A percentile compares a stretch with the other conserved stretches of the same genome.
phyloP scores from a whole-genome alignment of 2,329 filamentous ascomycete species.

The Colletotrichum graminicola region DNA sequence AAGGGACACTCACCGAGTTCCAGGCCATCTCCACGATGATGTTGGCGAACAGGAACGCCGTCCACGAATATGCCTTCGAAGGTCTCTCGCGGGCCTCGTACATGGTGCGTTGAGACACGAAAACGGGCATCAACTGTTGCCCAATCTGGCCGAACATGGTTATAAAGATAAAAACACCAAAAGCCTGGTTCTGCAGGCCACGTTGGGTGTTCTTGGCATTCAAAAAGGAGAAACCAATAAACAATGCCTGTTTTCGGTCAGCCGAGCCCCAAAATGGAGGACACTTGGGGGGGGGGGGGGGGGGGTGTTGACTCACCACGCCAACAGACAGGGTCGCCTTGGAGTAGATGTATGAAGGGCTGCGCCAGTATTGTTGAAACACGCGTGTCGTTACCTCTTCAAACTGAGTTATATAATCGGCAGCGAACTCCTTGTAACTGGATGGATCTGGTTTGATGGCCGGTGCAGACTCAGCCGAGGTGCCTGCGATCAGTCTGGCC shows the following conservation, averaged over 20 bases:
- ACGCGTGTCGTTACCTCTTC: slow-evolving; percentile 52
- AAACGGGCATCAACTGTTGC: slow-evolving; percentile 78
- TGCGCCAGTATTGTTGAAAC: slow-evolving; percentile 53
- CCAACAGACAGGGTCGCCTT: slow-evolving; percentile 53
- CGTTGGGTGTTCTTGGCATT: slow-evolving; percentile 70
- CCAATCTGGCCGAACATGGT: slow-evolving; percentile 77
- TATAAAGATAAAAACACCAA: slow-evolving; percentile 77
- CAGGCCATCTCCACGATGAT: slow-evolving; percentile 74
- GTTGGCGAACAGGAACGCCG: slow-evolving; percentile 74
- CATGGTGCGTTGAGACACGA: slow-evolving; percentile 75
- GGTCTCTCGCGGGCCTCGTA: slow-evolving; percentile 79
- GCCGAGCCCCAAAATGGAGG: too few relatives aligned
- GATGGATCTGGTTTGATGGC: slow-evolving; percentile 28
- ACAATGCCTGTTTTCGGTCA: slow-evolving; percentile 57
- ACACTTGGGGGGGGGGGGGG: too few relatives aligned
- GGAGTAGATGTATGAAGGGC: slow-evolving; percentile 73
- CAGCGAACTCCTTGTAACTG: slow-evolving; percentile 51
- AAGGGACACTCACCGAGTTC: slow-evolving; percentile 66
- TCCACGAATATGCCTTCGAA: slow-evolving; percentile 77
- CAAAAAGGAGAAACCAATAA: slow-evolving; percentile 78
- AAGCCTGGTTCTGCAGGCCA: slow-evolving; percentile 79
- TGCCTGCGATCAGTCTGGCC: background rate
- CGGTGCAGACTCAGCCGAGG: background rate
- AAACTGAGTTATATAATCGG: slow-evolving; percentile 49
- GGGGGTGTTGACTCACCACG: slow-evolving; percentile 16